phyloP scores from a whole-genome alignment of 2,329 filamentous ascomycete genomes.

The Botrytis squamosa region DNA sequence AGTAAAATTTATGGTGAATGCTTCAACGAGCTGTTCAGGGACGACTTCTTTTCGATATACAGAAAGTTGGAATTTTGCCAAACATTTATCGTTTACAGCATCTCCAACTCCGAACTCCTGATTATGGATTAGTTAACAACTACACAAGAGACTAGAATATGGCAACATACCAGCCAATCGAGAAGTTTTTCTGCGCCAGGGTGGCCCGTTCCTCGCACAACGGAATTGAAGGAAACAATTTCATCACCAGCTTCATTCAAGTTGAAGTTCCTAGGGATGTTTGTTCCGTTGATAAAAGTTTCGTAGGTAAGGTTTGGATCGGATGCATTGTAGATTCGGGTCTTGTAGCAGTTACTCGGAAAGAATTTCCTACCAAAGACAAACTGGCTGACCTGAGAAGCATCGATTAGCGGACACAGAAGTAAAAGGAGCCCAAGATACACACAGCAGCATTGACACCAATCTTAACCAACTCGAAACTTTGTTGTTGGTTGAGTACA shows the following conservation, averaged over 20 bases:
- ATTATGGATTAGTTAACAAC: constrained; percentile 11
- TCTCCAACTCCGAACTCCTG: constrained; percentile 32
- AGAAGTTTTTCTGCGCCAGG: constrained; percentile 32
- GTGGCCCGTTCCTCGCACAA: constrained; percentile 20
- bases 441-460: constrained; percentile 26
- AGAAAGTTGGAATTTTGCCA: constrained; percentile 33
- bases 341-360: constrained; percentile 10
- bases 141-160: too few species aligned
- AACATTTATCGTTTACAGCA: constrained; percentile 29
- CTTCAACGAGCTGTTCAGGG: constrained; percentile 29
- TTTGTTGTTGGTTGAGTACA: constrained; percentile 22
- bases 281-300: constrained; percentile 14
- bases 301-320: neutral
- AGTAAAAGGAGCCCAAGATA: neutral
- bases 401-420: neutral
- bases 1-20: constrained; percentile 31
- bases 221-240: constrained; percentile 6
- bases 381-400: constrained; percentile 26
- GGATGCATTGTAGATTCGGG: constrained; percentile 11
- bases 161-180: constrained; percentile 30
- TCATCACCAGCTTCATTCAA: constrained; percentile 6
- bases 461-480: constrained; percentile 26
- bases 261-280: neutral
- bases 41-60: constrained; percentile 27
- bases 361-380: constrained; percentile 10